Base-by-base conservation (phyloP, 805 yeast genomes). In the Sugiyamaella qingdaonensis region DNA sequence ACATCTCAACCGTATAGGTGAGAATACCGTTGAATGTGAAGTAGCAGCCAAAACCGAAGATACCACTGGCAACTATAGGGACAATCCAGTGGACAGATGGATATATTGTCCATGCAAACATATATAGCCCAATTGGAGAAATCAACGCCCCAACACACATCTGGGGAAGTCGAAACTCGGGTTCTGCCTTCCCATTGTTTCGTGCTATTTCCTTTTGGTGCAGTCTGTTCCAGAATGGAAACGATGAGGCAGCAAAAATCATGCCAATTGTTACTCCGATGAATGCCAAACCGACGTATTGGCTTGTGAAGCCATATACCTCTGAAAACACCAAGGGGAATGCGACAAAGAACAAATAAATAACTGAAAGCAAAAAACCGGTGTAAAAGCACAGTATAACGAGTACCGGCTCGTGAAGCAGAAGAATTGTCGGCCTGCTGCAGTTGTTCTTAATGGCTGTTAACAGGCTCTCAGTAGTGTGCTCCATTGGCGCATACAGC, bases 191-290 rank as follows among this genome's bases (percentile, higher is more conserved):
- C 10, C 82, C 82, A 31, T 66, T 67, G 45, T 71, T 62, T 13
- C 55, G 59, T 49, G 75, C 67, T 0, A 80, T 77, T 51, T 76
- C 66, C 56, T 61, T 73, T 62, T 70, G 70, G 63, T 59, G 54
- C 19, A 50, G 8, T 13, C 24, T 62, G 59, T 51, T 49, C 66
- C 57, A 61, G 18, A 49, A 21, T 7, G 47, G 52, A 42, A 43
- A 51, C 31, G 54, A 50, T 16, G 31, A 39, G 69, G 54, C 91
- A 65, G 85, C 85, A 36, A 88, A 14, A 75, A 61, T 84, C 51
- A 84, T 77, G 60, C 88, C 92, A 0, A 88, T 80, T 0, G 82
- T 83, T 32, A 86, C 65, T 10, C 86, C 79, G 36, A 83, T 50
- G 64, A 82, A 85, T 0, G 86, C 77, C 43, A 82, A 68, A 36